Percentiles rank a stretch among this genome's conserved stretches.
phyloP scores from a whole-genome alignment of 352 stramenopile genomes.

The Pythium sp. region DNA sequence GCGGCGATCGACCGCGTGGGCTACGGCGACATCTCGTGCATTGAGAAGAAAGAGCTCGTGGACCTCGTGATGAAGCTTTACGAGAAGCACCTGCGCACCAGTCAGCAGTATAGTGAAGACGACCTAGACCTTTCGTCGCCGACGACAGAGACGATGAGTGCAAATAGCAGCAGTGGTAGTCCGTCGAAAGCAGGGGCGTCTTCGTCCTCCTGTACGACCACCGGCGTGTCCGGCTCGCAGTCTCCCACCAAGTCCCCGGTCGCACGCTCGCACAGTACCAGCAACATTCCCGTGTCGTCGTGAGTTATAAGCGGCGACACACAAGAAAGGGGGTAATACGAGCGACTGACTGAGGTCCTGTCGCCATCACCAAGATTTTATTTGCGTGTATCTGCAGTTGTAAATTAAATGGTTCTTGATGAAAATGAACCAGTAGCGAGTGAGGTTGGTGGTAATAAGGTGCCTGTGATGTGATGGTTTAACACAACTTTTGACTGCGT shows the following conservation, averaged over 20 bases:
- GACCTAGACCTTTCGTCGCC: constrained; percentile 7
- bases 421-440: too few species aligned
- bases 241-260: constrained; percentile 1
- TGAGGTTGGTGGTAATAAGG: too few species aligned
- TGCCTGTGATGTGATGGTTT: too few species aligned
- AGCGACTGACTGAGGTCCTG: too few species aligned
- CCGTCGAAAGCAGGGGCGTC: background rate
- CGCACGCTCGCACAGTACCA: background rate
- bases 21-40: constrained; percentile 68
- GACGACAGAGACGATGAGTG: background rate
- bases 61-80: constrained; percentile 84
- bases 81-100: constrained; percentile 41
- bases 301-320: background rate
- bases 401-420: too few species aligned
- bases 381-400: too few species aligned
- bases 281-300: background rate
- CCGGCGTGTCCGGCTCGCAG: constrained; percentile 1
- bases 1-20: constrained; percentile 62
- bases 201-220: background rate
- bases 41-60: constrained; percentile 82
- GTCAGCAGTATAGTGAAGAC: constrained; percentile 47
- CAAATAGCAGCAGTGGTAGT: background rate
- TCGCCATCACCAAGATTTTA: too few species aligned
- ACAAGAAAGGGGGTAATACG: background rate
- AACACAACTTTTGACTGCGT: too few species aligned